Percentiles rank a stretch among this genome's conserved stretches.
phyloP scores from a whole-genome alignment of 306 rosid species.

The Benincasa hispida region DNA sequence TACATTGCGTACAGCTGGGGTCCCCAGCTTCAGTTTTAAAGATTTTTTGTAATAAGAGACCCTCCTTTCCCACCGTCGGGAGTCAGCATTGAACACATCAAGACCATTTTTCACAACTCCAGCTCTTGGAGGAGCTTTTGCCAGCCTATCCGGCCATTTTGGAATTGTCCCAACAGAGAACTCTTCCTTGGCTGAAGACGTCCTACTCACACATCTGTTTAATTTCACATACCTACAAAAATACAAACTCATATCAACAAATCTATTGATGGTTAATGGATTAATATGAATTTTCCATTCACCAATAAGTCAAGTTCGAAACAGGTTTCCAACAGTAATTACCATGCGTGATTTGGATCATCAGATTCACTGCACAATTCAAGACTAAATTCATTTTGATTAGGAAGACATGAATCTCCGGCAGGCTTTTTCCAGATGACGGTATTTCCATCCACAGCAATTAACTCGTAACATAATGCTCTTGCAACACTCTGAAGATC shows the following conservation, averaged over 20 bases:
- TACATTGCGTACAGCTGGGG: constrained; percentile 72
- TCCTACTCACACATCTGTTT: constrained; percentile 62
- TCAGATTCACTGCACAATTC: constrained; percentile 64
- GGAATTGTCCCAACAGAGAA: constrained; percentile 58
- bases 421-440: constrained; percentile 91
- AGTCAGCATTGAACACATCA: constrained; percentile 83
- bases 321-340: constrained; percentile 10
- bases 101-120: constrained; percentile 47
- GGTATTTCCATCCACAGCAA: constrained; percentile 85
- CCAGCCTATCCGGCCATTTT: constrained; percentile 87
- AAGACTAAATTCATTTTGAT: constrained; percentile 80
- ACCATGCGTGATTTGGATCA: constrained; percentile 80
- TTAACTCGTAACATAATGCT: constrained; percentile 83
- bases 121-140: constrained; percentile 52
- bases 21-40: constrained; percentile 73
- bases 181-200: constrained; percentile 58
- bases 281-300: neutral
- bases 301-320: neutral
- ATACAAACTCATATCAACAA: neutral
- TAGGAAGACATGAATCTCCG: constrained; percentile 59
- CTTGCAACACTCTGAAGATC: constrained; percentile 92
- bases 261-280: neutral
- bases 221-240: constrained; percentile 70
- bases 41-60: constrained; percentile 60
- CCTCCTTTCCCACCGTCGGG: constrained; percentile 81